Conservation (phyloP, 2,329 filamentous ascomycete genomes). For the Nemania bipapillata region DNA sequence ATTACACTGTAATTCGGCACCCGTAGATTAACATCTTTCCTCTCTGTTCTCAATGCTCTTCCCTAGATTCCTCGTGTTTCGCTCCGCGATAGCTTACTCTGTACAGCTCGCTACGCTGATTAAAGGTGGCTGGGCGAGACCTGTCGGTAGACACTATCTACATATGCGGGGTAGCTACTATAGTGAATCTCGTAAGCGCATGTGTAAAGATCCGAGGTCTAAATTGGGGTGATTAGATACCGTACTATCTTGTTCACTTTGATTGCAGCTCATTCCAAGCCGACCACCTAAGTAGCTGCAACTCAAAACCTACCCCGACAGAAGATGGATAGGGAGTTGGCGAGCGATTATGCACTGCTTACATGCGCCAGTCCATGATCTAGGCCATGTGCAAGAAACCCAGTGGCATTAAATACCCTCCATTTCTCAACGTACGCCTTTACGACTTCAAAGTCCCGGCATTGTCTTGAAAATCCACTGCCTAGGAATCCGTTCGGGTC, state of each 20-base stretch:
- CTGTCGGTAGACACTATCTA: no score
- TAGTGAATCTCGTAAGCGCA: background rate
- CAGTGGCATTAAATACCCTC: constrained; percentile 36
- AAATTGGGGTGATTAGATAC: background rate
- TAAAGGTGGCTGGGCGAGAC: background rate
- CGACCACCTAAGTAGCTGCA: no score
- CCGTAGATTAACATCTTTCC: background rate
- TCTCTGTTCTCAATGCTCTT: background rate
- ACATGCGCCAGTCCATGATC: constrained; percentile 29
- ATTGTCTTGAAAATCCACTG: constrained; percentile 33
- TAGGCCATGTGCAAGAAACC: constrained; percentile 29
- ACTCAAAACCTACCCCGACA: no score
- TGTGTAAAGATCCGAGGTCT: background rate
- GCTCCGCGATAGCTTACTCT: background rate
- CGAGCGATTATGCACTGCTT: background rate
- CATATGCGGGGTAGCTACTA: background rate
- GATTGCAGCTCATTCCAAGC: no score
- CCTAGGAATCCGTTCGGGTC: constrained; percentile 29
- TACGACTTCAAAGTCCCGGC: constrained; percentile 27
- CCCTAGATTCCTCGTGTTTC: constrained; percentile 1
- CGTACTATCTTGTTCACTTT: background rate
- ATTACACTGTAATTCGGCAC: no score
- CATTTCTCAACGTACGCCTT: constrained; percentile 29
- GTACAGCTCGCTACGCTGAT: background rate
- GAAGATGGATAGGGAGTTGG: background rate